Evolutionary conservation across 2,329 filamentous ascomycete genomes (phyloP).

Genomic region (Fusarium piperis): DNA sequence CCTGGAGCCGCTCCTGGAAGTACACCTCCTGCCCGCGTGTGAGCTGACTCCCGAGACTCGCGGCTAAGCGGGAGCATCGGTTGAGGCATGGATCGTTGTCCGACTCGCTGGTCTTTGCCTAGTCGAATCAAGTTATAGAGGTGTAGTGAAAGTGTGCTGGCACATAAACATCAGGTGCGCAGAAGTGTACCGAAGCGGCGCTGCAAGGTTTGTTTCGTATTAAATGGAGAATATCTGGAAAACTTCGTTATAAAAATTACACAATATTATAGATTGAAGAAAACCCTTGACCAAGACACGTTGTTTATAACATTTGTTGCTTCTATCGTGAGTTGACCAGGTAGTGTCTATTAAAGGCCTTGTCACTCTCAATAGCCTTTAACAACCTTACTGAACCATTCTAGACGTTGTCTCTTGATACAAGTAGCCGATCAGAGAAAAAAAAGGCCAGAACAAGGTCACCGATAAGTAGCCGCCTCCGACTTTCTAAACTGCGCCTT

Average conservation of each 20-base stretch:
- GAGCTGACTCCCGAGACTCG: neutral
- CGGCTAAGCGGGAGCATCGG: neutral
- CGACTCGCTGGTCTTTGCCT: neutral
- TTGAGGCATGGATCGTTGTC: neutral
- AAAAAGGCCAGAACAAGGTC: conserved; percentile 8
- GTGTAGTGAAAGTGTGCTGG: neutral
- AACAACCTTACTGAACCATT: neutral
- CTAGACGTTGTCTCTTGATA: neutral
- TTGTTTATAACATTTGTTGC: neutral
- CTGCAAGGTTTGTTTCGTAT: neutral
- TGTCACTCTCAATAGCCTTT: neutral
- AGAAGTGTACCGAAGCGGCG: neutral
- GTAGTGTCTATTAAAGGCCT: neutral
- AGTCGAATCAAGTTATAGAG: neutral
- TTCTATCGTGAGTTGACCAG: neutral
- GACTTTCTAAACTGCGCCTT: conserved; percentile 20
- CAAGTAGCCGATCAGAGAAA: neutral
- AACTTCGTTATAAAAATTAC: neutral
- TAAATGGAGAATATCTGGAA: neutral
- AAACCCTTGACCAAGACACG: neutral
- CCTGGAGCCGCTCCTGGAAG: neutral
- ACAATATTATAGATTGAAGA: neutral
- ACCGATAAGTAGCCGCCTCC: conserved; percentile 10
- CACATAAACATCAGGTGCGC: neutral
- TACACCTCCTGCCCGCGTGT: neutral